Percentiles rank a stretch among this genome's conserved stretches.
phyloP scores from a whole-genome alignment of 1,139 yeast species.

The Suhomyces guaymorum region DNA sequence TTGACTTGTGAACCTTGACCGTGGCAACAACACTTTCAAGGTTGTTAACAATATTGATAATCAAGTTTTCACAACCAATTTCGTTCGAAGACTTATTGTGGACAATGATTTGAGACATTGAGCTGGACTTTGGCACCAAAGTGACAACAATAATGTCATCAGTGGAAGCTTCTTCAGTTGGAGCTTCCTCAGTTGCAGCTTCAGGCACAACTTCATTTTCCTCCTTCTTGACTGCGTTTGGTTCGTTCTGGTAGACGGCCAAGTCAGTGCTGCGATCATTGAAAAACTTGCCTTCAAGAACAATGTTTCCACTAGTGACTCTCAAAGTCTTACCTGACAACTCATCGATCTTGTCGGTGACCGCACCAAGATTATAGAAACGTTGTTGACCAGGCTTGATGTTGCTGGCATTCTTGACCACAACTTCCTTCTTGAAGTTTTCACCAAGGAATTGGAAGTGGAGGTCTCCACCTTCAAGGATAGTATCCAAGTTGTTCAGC shows the following conservation, averaged over 20 bases:
- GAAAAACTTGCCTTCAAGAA: constrained; percentile 28
- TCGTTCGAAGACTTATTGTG: constrained; percentile 29
- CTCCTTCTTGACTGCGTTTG: neutral
- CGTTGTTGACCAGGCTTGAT: constrained; percentile 33
- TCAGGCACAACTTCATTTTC: neutral
- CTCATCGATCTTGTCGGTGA: constrained; percentile 18
- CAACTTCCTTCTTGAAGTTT: constrained; percentile 19
- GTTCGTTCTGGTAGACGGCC: neutral
- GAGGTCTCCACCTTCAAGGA: constrained; percentile 34
- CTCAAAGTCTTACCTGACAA: constrained; percentile 23
- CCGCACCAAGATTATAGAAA: constrained; percentile 29
- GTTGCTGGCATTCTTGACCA: constrained; percentile 30
- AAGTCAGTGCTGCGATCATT: constrained; percentile 13
- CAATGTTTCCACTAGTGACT: constrained; percentile 22
- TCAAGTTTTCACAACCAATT: constrained; percentile 36
- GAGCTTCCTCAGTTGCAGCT: constrained; percentile 13
- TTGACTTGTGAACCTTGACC: constrained; percentile 31
- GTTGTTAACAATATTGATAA: constrained; percentile 33
- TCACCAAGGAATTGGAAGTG: constrained; percentile 24
- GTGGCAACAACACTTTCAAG: constrained; percentile 30
- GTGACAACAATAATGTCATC: constrained; percentile 20
- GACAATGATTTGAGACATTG: constrained; percentile 35
- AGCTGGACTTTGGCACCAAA: constrained; percentile 33
- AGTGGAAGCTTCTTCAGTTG: constrained; percentile 3
- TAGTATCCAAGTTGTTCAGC: constrained; percentile 26